Evolutionary conservation across 129 eudicot species (phyloP).

Genomic region (Oenanthe sinensis): DNA sequence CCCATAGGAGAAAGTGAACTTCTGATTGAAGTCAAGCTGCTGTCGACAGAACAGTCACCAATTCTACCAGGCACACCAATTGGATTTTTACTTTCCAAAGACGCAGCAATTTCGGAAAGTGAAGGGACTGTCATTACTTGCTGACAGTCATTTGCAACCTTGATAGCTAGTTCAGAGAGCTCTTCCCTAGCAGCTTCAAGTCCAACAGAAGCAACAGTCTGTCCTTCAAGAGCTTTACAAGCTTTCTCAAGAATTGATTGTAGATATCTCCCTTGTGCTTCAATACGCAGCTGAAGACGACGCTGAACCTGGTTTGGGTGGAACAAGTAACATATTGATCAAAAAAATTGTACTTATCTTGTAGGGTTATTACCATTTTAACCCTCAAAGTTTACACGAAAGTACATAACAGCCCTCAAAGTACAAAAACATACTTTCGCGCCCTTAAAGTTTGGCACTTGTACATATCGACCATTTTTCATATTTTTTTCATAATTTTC

Average conservation of each 20-base stretch:
- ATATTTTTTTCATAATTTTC: too few species aligned
- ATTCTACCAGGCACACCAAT: slow-evolving; percentile 28
- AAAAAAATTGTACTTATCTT: too few species aligned
- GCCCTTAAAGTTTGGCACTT: too few species aligned
- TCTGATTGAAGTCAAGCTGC: slow-evolving; percentile 47
- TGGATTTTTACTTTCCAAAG: slow-evolving; percentile 17
- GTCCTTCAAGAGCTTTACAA: slow-evolving; percentile 64
- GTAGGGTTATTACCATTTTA: too few species aligned
- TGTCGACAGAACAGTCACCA: slow-evolving; percentile 35
- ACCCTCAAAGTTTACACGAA: too few species aligned
- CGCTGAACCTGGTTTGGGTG: slow-evolving; percentile 62
- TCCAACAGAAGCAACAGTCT: slow-evolving; percentile 48
- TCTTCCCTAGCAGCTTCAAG: slow-evolving; percentile 64
- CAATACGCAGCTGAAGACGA: slow-evolving; percentile 76
- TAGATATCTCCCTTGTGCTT: slow-evolving; percentile 82
- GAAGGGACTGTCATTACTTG: slow-evolving; percentile 37
- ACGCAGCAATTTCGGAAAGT: slow-evolving; percentile 25
- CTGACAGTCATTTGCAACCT: slow-evolving; percentile 49
- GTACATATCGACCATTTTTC: too few species aligned
- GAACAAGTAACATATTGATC: background rate
- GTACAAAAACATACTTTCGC: too few species aligned
- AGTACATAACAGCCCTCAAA: too few species aligned
- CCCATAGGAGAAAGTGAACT: slow-evolving; percentile 53
- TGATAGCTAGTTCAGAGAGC: slow-evolving; percentile 64
- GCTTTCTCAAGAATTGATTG: slow-evolving; percentile 86